Conservation (phyloP, 805 yeast genomes). For the Monosporozyma siamensis region DNA sequence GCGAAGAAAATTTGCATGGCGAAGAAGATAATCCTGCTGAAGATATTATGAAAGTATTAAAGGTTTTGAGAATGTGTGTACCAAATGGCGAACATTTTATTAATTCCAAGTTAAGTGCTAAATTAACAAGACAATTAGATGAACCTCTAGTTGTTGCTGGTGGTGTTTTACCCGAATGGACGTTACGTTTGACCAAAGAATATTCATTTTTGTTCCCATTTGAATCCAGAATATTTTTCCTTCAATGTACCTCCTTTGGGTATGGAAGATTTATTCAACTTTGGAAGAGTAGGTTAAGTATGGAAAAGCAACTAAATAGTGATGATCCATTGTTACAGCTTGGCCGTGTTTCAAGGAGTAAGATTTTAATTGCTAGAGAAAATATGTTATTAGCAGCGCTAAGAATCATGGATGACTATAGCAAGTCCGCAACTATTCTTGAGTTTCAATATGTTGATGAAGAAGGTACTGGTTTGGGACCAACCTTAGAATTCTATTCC, state of each 20-base stretch:
- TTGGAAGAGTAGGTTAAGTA: conserved; percentile 53
- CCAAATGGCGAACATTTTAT: conserved; percentile 36
- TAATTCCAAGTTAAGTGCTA: conserved; percentile 78
- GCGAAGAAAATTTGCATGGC: conserved; percentile 2
- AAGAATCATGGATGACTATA: conserved; percentile 67
- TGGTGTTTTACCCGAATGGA: conserved; percentile 81
- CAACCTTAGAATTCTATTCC: conserved; percentile 88
- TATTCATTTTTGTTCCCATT: conserved; percentile 81
- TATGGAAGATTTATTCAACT: conserved; percentile 70
- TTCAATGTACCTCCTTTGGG: conserved; percentile 87
- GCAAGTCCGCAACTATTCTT: conserved; percentile 66
- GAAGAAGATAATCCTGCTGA: conserved; percentile 10
- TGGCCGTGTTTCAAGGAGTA: conserved; percentile 72
- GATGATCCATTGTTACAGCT: conserved; percentile 34
- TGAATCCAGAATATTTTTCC: conserved; percentile 64
- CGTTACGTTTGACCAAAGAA: conserved; percentile 56
- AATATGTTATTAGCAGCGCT: conserved; percentile 67
- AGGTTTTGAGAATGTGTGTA: conserved; percentile 33
- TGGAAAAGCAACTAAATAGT: conserved; percentile 26
- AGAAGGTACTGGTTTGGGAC: conserved; percentile 95
- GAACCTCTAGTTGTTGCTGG: conserved; percentile 84
- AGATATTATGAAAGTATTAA: conserved; percentile 40
- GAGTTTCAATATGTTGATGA: conserved; percentile 87
- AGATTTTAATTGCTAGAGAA: conserved; percentile 65
- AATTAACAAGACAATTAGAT: conserved; percentile 76